phyloP scores from a whole-genome alignment of 2,329 filamentous ascomycete genomes.

The Hypoxylon sp. region DNA sequence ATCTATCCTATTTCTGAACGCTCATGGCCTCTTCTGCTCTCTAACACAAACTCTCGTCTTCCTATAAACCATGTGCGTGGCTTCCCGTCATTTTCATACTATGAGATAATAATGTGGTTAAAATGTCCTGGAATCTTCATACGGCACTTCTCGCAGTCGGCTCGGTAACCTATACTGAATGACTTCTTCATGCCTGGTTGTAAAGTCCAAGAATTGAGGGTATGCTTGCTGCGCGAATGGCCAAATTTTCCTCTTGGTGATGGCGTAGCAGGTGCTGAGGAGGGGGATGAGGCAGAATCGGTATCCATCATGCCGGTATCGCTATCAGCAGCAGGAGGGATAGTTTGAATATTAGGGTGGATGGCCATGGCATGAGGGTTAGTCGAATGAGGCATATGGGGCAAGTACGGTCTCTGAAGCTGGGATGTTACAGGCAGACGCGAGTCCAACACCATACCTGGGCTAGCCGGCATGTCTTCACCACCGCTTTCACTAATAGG shows the following conservation, averaged over 20 bases:
- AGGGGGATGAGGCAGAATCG: conserved; percentile 54
- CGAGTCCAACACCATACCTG: conserved; percentile 59
- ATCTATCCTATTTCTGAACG: background rate
- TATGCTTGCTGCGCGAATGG: conserved; percentile 72
- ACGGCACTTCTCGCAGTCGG: conserved; percentile 84
- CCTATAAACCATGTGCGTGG: conserved; percentile 28
- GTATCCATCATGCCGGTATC: conserved; percentile 56
- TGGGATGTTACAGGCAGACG: conserved; percentile 52
- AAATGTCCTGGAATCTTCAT: conserved; percentile 84
- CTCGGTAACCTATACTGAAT: conserved; percentile 83
- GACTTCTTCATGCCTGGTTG: conserved; percentile 77
- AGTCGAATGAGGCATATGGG: conserved; percentile 56
- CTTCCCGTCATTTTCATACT: conserved; percentile 52
- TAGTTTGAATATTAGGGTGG: conserved; percentile 58
- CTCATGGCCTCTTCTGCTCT: background rate
- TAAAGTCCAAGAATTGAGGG: conserved; percentile 72
- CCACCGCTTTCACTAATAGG: conserved; percentile 70
- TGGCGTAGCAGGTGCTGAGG: conserved; percentile 57
- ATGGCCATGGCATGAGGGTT: conserved; percentile 56
- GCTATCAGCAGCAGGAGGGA: conserved; percentile 43
- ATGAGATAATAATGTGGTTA: conserved; percentile 81
- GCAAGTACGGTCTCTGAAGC: conserved; percentile 55
- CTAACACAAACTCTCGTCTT: conserved; percentile 1
- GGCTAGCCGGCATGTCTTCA: conserved; percentile 61
- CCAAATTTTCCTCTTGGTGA: conserved; percentile 68